These are phyloP conservation scores for Eleusine coracana DNA, from an alignment of 176 grass and related monocot species.

Conservation along the genomic window DNA sequence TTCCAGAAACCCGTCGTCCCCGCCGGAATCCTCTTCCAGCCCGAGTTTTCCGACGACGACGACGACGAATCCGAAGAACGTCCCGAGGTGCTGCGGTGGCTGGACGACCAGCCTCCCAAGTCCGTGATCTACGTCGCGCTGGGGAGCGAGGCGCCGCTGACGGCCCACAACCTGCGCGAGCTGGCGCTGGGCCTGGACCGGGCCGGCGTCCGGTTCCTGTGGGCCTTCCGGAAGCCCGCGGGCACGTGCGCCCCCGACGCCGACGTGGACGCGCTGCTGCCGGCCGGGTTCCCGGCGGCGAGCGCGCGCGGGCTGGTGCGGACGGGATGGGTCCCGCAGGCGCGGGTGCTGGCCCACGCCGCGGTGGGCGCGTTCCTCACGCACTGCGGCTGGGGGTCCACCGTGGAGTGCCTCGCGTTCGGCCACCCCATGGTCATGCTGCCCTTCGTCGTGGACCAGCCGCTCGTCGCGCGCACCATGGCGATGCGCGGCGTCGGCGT, in stretches of 20 bases:
- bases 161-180: slow-evolving; percentile 38
- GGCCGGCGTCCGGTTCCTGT: slow-evolving; percentile 56
- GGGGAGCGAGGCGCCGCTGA: slow-evolving; percentile 58
- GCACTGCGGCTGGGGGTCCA: slow-evolving; percentile 73
- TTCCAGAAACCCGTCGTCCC: slow-evolving; percentile 32
- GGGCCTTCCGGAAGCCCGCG: slow-evolving; percentile 45
- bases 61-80: neutral
- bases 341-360: slow-evolving; percentile 36
- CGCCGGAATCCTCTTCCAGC: slow-evolving; percentile 25
- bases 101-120: slow-evolving; percentile 34
- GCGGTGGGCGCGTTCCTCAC: slow-evolving; percentile 59
- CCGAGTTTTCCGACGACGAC: neutral
- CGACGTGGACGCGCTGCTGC: neutral
- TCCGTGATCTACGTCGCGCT: slow-evolving; percentile 67
- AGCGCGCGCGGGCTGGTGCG: slow-evolving; percentile 7
- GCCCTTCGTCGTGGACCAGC: slow-evolving; percentile 47
- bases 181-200: slow-evolving; percentile 57
- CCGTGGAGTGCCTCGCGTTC: slow-evolving; percentile 54
- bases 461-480: slow-evolving; percentile 36
- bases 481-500: slow-evolving; percentile 42
- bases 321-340: slow-evolving; percentile 55
- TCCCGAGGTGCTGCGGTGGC: slow-evolving; percentile 37
- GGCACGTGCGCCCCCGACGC: neutral
- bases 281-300: slow-evolving; percentile 28
- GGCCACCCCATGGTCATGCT: slow-evolving; percentile 65